These are phyloP conservation scores for Gnaphalium uliginosum DNA, from an alignment of 129 eudicot genomes.

Conservation along the genomic window DNA sequence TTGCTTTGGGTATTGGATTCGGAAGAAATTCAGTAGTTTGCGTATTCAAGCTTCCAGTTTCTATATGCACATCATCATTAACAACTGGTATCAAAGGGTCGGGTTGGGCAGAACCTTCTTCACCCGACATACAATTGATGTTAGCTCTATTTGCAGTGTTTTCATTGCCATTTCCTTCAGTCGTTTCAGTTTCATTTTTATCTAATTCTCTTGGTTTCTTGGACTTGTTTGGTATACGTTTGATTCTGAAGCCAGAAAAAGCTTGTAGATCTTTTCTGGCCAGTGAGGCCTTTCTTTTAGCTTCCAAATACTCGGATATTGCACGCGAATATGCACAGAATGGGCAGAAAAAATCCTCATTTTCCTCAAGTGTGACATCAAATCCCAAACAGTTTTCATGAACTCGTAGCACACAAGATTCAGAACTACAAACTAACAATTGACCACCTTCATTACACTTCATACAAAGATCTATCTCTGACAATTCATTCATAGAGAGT, in stretches of 20 bases:
- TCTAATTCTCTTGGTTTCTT: conserved; percentile 18
- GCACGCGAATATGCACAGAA: conserved; percentile 79
- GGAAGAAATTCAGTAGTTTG: conserved; percentile 24
- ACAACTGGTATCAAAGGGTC: conserved; percentile 29
- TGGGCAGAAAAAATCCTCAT: conserved; percentile 64
- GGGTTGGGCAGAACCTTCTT: conserved; percentile 24
- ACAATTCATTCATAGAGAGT: conserved; percentile 36
- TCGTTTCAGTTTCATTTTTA: conserved; percentile 25
- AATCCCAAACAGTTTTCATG: conserved; percentile 71
- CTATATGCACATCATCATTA: conserved; percentile 17
- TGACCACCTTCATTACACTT: conserved; percentile 64
- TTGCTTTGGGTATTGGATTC: conserved; percentile 29
- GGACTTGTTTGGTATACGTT: conserved; percentile 10
- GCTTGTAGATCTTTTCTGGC: conserved; percentile 58
- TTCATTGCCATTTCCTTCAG: conserved; percentile 22
- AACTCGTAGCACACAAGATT: conserved; percentile 55
- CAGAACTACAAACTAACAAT: conserved; percentile 60
- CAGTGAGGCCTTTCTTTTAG: conserved; percentile 46
- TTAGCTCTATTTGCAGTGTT: conserved; percentile 14
- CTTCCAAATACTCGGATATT: conserved; percentile 50
- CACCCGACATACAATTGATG: conserved; percentile 10
- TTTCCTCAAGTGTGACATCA: conserved; percentile 48
- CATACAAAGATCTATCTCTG: conserved; percentile 55
- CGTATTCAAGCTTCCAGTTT: neutral
- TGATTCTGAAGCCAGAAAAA: conserved; percentile 40